These are phyloP conservation scores for Zygosaccharomyces kombuchaensis DNA, from an alignment of 805 yeast genomes.

Conservation along the genomic window DNA sequence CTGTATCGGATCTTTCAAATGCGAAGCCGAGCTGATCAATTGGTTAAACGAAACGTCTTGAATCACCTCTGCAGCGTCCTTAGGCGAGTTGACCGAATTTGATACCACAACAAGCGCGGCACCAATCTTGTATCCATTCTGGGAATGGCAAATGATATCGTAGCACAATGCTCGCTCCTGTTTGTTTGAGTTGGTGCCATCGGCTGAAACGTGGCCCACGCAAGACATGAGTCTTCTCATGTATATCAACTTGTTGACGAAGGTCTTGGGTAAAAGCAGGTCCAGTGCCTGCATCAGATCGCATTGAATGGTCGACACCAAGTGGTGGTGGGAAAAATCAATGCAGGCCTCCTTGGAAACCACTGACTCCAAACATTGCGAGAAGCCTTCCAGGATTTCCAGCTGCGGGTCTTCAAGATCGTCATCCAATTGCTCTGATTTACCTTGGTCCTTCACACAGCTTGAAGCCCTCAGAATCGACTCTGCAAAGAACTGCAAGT, in stretches of 20 bases:
- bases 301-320: conserved; percentile 16
- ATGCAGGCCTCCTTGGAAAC: conserved; percentile 13
- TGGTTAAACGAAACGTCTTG: conserved; percentile 13
- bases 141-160: conserved; percentile 10
- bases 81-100: conserved; percentile 24
- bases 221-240: conserved; percentile 30
- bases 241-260: conserved; percentile 29
- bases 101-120: conserved; percentile 27
- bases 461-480: conserved; percentile 14
- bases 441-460: conserved; percentile 9
- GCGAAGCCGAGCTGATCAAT: conserved; percentile 13
- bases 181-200: conserved; percentile 19
- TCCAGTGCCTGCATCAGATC: conserved; percentile 19
- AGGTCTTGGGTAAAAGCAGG: conserved; percentile 16
- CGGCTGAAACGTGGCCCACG: conserved; percentile 30
- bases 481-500: conserved; percentile 14
- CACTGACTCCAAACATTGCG: conserved; percentile 22
- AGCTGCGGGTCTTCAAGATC: conserved; percentile 23
- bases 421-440: conserved; percentile 12
- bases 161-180: conserved; percentile 19
- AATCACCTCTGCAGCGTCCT: conserved; percentile 20
- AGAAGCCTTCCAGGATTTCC: conserved; percentile 21
- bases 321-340: conserved; percentile 8
- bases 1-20: conserved; percentile 31
- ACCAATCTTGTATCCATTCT: conserved; percentile 23